Evolutionary conservation across 2,329 filamentous ascomycete species (phyloP).

Genomic region (Talaromyces sp.): DNA sequence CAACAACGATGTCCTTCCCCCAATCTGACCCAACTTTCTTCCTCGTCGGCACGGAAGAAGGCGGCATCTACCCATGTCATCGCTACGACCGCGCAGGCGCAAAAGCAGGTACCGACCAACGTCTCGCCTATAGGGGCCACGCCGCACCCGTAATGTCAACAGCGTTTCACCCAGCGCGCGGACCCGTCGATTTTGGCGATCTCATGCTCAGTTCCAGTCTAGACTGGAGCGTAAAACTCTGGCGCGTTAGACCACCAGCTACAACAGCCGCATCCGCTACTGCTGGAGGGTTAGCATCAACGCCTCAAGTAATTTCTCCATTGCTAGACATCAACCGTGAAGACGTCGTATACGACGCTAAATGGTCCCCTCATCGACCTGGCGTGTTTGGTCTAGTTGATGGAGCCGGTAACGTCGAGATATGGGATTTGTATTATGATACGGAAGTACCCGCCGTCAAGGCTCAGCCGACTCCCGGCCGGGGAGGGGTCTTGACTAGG

Average conservation of each 20-base stretch:
- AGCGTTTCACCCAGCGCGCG: slow-evolving; percentile 88
- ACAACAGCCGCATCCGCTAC: slow-evolving; percentile 36
- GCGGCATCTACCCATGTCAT: slow-evolving; percentile 92
- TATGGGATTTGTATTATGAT: slow-evolving; percentile 92
- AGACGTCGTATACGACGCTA: slow-evolving; percentile 93
- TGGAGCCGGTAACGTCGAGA: slow-evolving; percentile 81
- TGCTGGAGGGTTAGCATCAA: slow-evolving; percentile 25
- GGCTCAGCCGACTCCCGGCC: slow-evolving; percentile 62
- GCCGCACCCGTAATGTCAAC: slow-evolving; percentile 93
- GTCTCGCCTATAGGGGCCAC: slow-evolving; percentile 84
- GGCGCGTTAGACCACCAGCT: slow-evolving; percentile 68
- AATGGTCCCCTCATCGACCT: slow-evolving; percentile 90
- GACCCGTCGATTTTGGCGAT: slow-evolving; percentile 90
- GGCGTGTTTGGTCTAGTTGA: slow-evolving; percentile 94
- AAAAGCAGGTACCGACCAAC: slow-evolving; percentile 88
- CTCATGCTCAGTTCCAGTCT: slow-evolving; percentile 86
- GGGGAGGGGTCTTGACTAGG: slow-evolving; percentile 65
- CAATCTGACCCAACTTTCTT: slow-evolving; percentile 96
- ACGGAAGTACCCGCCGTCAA: slow-evolving; percentile 86
- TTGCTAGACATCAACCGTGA: slow-evolving; percentile 88
- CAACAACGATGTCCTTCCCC: slow-evolving; percentile 91
- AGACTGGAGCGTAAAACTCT: slow-evolving; percentile 96
- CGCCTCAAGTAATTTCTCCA: slow-evolving; percentile 57
- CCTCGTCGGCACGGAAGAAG: slow-evolving; percentile 93
- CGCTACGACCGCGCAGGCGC: slow-evolving; percentile 95